Evolutionary conservation across 2,329 filamentous ascomycete species (phyloP).

Genomic region (Dothiorella sarmentorum): DNA sequence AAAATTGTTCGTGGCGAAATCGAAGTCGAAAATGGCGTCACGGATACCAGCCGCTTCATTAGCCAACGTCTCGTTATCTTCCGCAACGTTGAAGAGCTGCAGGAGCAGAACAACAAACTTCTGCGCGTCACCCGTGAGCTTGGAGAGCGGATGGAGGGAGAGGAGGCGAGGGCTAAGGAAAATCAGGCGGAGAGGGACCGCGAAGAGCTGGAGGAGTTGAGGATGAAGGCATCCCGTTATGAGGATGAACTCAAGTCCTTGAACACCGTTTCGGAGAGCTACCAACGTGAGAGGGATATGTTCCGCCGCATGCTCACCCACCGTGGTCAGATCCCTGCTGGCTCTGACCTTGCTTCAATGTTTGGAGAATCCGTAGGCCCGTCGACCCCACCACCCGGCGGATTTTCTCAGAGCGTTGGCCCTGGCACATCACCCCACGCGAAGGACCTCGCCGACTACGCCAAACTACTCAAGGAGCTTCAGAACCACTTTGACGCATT

Average conservation of each 20-base stretch:
- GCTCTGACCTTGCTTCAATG: slow-evolving; percentile 61
- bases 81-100: slow-evolving; percentile 77
- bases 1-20: slow-evolving; percentile 70
- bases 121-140: slow-evolving; percentile 79
- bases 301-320: slow-evolving; percentile 92
- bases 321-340: slow-evolving; percentile 58
- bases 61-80: slow-evolving; percentile 87
- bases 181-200: slow-evolving; percentile 54
- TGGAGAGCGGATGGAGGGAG: slow-evolving; percentile 85
- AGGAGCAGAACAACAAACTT: slow-evolving; percentile 82
- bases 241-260: slow-evolving; percentile 83
- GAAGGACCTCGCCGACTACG: slow-evolving; percentile 65
- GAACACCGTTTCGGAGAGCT: slow-evolving; percentile 81
- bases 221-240: slow-evolving; percentile 71
- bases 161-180: slow-evolving; percentile 68
- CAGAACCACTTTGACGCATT: slow-evolving; percentile 88
- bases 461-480: slow-evolving; percentile 77
- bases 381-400: slow-evolving; percentile 46
- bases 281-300: slow-evolving; percentile 94
- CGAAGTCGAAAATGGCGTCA: slow-evolving; percentile 68
- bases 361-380: slow-evolving; percentile 70
- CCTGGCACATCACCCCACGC: slow-evolving; percentile 42
- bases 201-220: slow-evolving; percentile 69
- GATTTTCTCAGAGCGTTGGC: slow-evolving; percentile 31
- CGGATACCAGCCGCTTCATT: slow-evolving; percentile 83